Conservation (phyloP, 1,139 yeast species). For the Pichia sp. region DNA sequence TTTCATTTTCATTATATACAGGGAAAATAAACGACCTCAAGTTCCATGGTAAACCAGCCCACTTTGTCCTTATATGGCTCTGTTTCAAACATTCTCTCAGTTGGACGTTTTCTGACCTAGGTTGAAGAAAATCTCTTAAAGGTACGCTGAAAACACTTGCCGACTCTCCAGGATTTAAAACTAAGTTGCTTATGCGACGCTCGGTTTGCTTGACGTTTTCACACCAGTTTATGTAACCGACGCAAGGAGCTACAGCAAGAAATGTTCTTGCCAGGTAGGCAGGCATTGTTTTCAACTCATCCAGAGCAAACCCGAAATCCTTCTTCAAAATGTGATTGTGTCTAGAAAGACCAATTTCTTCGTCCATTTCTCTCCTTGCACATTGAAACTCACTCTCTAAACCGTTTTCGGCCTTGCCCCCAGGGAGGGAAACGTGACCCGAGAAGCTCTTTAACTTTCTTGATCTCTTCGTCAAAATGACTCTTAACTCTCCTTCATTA, state of each 20-base stretch:
- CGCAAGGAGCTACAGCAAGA: conserved; percentile 76
- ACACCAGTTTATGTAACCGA: conserved; percentile 55
- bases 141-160: conserved; percentile 68
- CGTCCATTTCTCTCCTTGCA: conserved; percentile 78
- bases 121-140: conserved; percentile 49
- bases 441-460: conserved; percentile 66
- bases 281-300: conserved; percentile 60
- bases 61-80: conserved; percentile 41
- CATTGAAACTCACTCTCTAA: conserved; percentile 66
- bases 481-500: conserved; percentile 66
- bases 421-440: conserved; percentile 87
- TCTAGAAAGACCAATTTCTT: conserved; percentile 74
- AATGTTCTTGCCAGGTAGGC: conserved; percentile 75
- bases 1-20: conserved; percentile 51
- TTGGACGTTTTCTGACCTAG: conserved; percentile 37
- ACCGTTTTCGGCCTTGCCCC: conserved; percentile 74
- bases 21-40: conserved; percentile 61
- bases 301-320: conserved; percentile 52
- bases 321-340: conserved; percentile 43
- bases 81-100: conserved; percentile 46
- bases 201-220: conserved; percentile 27
- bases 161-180: conserved; percentile 68
- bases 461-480: conserved; percentile 73
- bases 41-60: conserved; percentile 74
- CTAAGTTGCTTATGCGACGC: conserved; percentile 32